phyloP scores from a whole-genome alignment of 192 early-diverging fungal genomes.

The Coemansia sp. region DNA sequence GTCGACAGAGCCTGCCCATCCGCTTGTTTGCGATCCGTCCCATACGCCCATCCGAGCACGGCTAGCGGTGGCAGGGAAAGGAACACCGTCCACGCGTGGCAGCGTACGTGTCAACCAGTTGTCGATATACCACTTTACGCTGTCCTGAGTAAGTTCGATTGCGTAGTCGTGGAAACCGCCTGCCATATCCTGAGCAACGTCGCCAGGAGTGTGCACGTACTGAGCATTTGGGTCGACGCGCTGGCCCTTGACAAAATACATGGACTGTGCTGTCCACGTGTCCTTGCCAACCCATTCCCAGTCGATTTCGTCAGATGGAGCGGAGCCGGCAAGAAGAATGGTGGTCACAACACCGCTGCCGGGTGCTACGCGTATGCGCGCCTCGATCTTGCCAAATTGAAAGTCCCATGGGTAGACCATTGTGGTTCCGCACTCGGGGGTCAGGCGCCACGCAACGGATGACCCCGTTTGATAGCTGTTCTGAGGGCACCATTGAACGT shows the following conservation, averaged over 20 bases:
- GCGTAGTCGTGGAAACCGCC: conserved; percentile 58
- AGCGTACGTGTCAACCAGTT: conserved; percentile 52
- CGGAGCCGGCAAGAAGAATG: conserved; percentile 52
- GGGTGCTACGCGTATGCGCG: conserved; percentile 26
- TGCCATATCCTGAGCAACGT: conserved; percentile 40
- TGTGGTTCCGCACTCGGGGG: conserved; percentile 45
- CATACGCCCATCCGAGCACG: conserved; percentile 50
- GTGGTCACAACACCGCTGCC: conserved; percentile 58
- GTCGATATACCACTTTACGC: conserved; percentile 62
- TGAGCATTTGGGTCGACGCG: conserved; percentile 40
- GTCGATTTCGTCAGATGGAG: conserved; percentile 62
- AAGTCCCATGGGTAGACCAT: conserved; percentile 39
- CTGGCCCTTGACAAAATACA: conserved; percentile 57
- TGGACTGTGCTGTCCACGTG: conserved; percentile 50
- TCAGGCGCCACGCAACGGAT: conserved; percentile 36
- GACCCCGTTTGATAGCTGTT: conserved; percentile 36
- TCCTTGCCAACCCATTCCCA: conserved; percentile 65
- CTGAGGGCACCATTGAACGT: conserved; percentile 48
- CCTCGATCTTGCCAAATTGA: conserved; percentile 43
- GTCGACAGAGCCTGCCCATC: conserved; percentile 52
- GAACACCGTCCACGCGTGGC: conserved; percentile 14
- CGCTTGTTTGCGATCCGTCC: conserved; percentile 49
- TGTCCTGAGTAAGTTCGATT: conserved; percentile 59
- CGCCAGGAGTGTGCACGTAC: conserved; percentile 32
- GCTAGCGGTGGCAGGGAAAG: conserved; percentile 34